Conservation (phyloP, 2,329 filamentous ascomycete genomes). For the Fusarium decemcellulare region DNA sequence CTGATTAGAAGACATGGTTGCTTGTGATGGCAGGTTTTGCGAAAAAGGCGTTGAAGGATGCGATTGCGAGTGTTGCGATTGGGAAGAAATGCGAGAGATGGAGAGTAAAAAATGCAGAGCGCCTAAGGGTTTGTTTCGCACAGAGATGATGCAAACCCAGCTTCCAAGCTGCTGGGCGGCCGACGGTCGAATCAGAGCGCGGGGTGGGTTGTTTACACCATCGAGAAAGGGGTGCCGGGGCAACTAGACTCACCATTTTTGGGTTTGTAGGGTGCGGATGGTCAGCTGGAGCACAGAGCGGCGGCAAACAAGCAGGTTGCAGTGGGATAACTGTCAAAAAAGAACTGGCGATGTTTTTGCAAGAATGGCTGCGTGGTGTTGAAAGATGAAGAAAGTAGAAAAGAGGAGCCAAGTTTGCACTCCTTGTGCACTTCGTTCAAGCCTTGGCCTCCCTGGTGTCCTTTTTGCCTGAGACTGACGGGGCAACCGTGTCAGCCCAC, state of each 20-base stretch:
- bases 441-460: conserved; percentile 43
- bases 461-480: conserved; percentile 50
- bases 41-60: conserved; percentile 20
- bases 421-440: conserved; percentile 43
- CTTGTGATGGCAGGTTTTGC: conserved; percentile 23
- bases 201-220: conserved; percentile 53
- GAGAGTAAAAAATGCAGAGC: conserved; percentile 16
- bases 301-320: conserved; percentile 5
- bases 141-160: conserved; percentile 43
- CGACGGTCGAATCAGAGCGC: conserved; percentile 53
- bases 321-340: conserved; percentile 7
- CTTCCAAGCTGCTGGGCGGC: conserved; percentile 36
- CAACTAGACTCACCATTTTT: conserved; percentile 56
- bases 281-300: conserved; percentile 29
- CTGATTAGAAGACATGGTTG: conserved; percentile 66
- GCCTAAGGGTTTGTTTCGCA: conserved; percentile 28
- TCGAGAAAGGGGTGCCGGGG: conserved; percentile 48
- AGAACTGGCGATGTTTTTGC: conserved; percentile 23
- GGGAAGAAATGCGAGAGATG: conserved; percentile 25
- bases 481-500: conserved; percentile 44
- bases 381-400: conserved; percentile 41
- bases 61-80: conserved; percentile 35
- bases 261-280: conserved; percentile 35
- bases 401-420: conserved; percentile 39
- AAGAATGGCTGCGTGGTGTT: conserved; percentile 35